Percentiles rank a stretch among this genome's conserved stretches.
phyloP scores from a whole-genome alignment of 2,329 filamentous ascomycete genomes.

The Aureobasidium sp. region DNA sequence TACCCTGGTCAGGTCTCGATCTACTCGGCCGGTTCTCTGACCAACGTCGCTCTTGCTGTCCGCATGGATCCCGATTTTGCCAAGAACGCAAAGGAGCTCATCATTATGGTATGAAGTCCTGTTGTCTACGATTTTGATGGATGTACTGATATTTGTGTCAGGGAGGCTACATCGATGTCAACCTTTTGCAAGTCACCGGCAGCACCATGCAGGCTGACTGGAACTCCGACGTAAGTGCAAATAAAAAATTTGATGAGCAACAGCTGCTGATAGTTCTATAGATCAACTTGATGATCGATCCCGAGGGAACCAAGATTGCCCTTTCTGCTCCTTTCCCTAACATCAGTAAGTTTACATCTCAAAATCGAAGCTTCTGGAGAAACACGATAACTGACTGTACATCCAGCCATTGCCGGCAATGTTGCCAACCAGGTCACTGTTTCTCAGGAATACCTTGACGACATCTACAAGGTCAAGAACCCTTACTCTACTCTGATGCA shows the following conservation, averaged over 20 bases:
- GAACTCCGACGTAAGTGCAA: constrained; percentile 12
- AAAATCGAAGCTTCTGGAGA: not conserved
- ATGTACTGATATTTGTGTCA: not conserved
- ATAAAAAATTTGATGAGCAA: constrained; percentile 14
- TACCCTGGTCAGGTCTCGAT: constrained; percentile 44
- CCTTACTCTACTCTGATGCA: constrained; percentile 31
- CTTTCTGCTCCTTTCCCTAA: constrained; percentile 39
- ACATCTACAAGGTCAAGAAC: constrained; percentile 29
- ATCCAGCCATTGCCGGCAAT: constrained; percentile 33
- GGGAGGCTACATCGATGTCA: constrained; percentile 40
- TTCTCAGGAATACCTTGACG: constrained; percentile 30
- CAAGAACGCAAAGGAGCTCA: constrained; percentile 35
- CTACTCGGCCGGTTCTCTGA: constrained; percentile 38
- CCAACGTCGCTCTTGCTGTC: constrained; percentile 41
- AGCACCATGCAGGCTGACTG: constrained; percentile 12
- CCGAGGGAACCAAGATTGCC: constrained; percentile 42
- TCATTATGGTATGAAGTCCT: constrained; percentile 32
- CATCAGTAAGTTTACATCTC: constrained; percentile 18
- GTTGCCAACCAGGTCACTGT: constrained; percentile 40
- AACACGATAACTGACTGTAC: not conserved
- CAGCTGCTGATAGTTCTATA: constrained; percentile 22
- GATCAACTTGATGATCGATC: constrained; percentile 45
- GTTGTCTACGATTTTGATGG: not conserved
- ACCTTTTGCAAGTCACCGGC: constrained; percentile 23
- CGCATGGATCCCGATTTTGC: constrained; percentile 40